Conservation (phyloP, 164 flowering plant genomes). For the Tinospora cordifolia region DNA sequence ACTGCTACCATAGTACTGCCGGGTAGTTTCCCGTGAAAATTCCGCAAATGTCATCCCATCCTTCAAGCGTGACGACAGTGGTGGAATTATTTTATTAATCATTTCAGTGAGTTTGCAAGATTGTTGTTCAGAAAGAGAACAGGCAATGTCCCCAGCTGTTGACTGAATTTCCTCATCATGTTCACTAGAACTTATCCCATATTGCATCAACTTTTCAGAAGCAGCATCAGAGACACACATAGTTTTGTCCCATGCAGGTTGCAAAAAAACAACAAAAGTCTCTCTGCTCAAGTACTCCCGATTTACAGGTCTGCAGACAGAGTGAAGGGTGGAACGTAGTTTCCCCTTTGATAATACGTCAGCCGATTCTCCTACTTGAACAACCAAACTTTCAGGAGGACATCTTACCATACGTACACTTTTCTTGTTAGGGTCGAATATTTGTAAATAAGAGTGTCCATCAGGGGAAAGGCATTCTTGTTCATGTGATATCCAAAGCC, state of each 20-base stretch:
- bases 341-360: slow-evolving; percentile 76
- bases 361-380: slow-evolving; percentile 96
- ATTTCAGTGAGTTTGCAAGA: slow-evolving; percentile 20
- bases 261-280: slow-evolving; percentile 85
- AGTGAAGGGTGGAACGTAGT: slow-evolving; percentile 85
- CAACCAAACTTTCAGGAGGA: slow-evolving; percentile 54
- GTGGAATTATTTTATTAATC: slow-evolving; percentile 54
- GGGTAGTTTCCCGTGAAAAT: slow-evolving; percentile 73
- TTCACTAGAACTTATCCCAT: not conserved
- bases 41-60: slow-evolving; percentile 95
- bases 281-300: slow-evolving; percentile 56
- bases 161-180: slow-evolving; percentile 11
- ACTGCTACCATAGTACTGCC: slow-evolving; percentile 74
- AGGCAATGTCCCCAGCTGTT: slow-evolving; percentile 1
- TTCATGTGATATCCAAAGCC: slow-evolving; percentile 9
- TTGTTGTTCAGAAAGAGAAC: slow-evolving; percentile 9
- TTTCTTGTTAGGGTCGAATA: slow-evolving; percentile 50
- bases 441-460: slow-evolving; percentile 59
- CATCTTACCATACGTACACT: slow-evolving; percentile 41
- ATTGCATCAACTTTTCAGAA: slow-evolving; percentile 7
- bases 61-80: slow-evolving; percentile 57
- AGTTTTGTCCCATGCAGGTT: slow-evolving; percentile 78
- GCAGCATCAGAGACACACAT: slow-evolving; percentile 41
- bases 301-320: slow-evolving; percentile 50
- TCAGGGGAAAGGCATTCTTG: slow-evolving; percentile 37